These are phyloP conservation scores for Fragilariopsis cylindrus DNA, from an alignment of 108 stramenopile species.

Conservation along the genomic window DNA sequence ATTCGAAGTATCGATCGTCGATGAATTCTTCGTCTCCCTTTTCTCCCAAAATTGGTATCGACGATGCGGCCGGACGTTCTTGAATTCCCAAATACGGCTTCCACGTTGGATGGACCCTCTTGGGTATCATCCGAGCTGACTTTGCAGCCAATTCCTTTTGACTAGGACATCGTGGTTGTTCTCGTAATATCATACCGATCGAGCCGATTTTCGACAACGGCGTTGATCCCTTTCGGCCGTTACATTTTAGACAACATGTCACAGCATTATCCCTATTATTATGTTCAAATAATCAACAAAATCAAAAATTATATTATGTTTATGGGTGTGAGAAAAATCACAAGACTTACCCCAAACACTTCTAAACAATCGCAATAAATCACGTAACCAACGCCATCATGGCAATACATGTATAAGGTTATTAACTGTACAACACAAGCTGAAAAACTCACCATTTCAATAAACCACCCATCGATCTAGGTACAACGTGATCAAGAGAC, in stretches of 20 bases:
- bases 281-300: background rate
- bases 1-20: constrained; percentile 37
- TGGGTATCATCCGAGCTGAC: constrained; percentile 74
- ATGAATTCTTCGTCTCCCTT: constrained; percentile 38
- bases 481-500: constrained; percentile 80
- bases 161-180: constrained; percentile 53
- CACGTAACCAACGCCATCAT: background rate
- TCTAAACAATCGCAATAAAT: background rate
- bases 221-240: constrained; percentile 75
- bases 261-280: constrained; percentile 74
- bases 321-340: background rate
- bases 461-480: constrained; percentile 67
- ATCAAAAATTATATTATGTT: background rate
- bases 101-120: constrained; percentile 80
- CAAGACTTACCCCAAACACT: background rate
- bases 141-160: constrained; percentile 62
- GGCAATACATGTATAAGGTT: background rate
- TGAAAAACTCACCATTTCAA: constrained; percentile 57
- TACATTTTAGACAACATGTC: constrained; percentile 75
- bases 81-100: constrained; percentile 63
- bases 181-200: constrained; percentile 69
- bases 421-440: no score
- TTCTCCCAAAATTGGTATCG: background rate
- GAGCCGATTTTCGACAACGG: constrained; percentile 41
- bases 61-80: constrained; percentile 5